phyloP scores from a whole-genome alignment of 2,329 filamentous ascomycete species.

The Aspergillus piperis region DNA sequence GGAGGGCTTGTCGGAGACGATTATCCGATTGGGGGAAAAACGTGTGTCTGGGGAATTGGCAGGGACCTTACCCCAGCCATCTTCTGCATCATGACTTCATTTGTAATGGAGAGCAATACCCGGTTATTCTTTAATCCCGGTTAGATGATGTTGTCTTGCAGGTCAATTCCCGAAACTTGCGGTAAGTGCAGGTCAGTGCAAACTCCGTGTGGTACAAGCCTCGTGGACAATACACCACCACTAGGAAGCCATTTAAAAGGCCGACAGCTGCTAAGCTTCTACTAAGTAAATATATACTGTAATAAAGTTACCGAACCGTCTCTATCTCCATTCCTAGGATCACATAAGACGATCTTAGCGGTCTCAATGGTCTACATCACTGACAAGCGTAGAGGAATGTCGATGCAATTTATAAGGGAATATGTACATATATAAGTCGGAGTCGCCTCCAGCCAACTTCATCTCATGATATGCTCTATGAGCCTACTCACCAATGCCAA shows the following conservation, averaged over 20 bases:
- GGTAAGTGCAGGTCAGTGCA: neutral
- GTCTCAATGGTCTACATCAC: neutral
- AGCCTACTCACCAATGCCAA: neutral
- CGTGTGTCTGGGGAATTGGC: neutral
- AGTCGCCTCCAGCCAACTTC: neutral
- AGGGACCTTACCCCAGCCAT: neutral
- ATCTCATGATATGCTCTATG: neutral
- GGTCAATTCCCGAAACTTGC: neutral
- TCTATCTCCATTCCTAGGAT: too few species aligned
- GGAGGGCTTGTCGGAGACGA: conserved; percentile 3
- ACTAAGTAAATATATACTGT: too few species aligned
- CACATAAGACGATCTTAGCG: too few species aligned
- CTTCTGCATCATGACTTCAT: neutral
- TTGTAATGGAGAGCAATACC: neutral
- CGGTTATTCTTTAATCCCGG: neutral
- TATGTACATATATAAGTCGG: conserved; percentile 5
- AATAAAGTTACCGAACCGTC: too few species aligned
- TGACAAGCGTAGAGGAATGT: neutral
- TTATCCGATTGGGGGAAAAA: conserved; percentile 12
- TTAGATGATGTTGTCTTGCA: neutral
- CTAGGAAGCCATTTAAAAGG: too few species aligned
- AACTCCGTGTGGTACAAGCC: neutral
- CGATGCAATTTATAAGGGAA: conserved; percentile 5
- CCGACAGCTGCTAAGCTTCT: too few species aligned
- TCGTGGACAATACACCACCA: neutral